phyloP scores from a whole-genome alignment of 345 rosid genomes.

The Citropsis articulata region DNA sequence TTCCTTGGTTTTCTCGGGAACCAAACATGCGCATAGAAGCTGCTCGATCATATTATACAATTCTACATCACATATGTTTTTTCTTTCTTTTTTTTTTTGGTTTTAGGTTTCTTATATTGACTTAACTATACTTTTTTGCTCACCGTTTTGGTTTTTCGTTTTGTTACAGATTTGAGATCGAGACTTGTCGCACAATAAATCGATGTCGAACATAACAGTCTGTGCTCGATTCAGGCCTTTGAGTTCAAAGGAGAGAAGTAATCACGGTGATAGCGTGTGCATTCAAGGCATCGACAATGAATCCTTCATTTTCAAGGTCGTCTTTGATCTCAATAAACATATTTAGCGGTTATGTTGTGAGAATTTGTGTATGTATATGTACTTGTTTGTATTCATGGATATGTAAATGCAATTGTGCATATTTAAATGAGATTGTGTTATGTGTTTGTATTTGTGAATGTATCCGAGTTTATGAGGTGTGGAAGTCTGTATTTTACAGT shows the following conservation, averaged over 20 bases:
- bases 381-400: not conserved
- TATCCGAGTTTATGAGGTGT: not conserved
- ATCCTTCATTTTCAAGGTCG: conserved; percentile 62
- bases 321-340: not conserved
- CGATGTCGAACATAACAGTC: conserved; percentile 61
- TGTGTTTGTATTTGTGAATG: not conserved
- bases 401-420: not conserved
- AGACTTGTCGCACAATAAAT: not conserved
- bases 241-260: conserved; percentile 60
- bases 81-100: no score
- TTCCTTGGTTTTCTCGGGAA: not conserved
- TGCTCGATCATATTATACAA: not conserved
- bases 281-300: conserved; percentile 51
- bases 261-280: conserved; percentile 44
- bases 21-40: not conserved
- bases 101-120: no score
- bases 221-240: conserved; percentile 83
- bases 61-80: not conserved
- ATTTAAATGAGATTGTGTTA: not conserved
- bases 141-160: not conserved
- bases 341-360: not conserved
- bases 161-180: conserved; percentile 9
- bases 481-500: not conserved
- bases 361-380: not conserved
- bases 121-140: not conserved